A percentile compares a stretch with the other conserved stretches of the same genome.
phyloP scores from a whole-genome alignment of 2,329 filamentous ascomycete species.

The Metarhizium robertsii region DNA sequence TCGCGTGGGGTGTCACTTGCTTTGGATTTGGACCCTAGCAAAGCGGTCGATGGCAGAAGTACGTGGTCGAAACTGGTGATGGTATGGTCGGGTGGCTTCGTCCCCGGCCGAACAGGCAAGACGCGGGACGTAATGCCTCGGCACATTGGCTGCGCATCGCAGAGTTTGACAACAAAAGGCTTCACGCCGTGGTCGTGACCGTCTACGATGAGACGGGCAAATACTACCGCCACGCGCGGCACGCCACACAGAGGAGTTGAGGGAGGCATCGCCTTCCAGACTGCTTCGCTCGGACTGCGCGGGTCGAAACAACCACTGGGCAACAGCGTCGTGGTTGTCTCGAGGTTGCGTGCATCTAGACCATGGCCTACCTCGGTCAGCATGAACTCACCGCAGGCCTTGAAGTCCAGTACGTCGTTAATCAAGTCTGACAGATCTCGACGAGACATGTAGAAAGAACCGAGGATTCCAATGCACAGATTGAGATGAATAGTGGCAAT shows the following conservation, averaged over 20 bases:
- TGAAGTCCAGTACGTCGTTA: constrained; percentile 11
- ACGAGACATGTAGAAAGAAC: background rate
- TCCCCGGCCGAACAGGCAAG: constrained; percentile 17
- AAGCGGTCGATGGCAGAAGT: constrained; percentile 12
- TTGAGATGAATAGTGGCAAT: constrained; percentile 20
- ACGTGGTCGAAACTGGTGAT: constrained; percentile 24
- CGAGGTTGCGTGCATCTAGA: constrained; percentile 26
- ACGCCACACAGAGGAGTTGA: constrained; percentile 15
- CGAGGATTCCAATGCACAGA: constrained; percentile 19
- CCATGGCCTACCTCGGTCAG: constrained; percentile 30
- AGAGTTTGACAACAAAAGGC: constrained; percentile 20
- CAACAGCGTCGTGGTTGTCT: constrained; percentile 25
- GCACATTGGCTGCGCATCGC: constrained; percentile 15
- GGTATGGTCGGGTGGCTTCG: constrained; percentile 20
- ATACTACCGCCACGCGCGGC: constrained; percentile 19
- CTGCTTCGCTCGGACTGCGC: constrained; percentile 18
- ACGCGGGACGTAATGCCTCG: constrained; percentile 17
- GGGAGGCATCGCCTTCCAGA: constrained; percentile 21
- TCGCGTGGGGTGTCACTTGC: constrained; percentile 12
- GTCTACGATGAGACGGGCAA: constrained; percentile 19
- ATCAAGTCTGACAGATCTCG: constrained; percentile 12
- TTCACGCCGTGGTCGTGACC: constrained; percentile 17
- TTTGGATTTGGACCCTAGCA: constrained; percentile 16
- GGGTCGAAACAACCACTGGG: constrained; percentile 22
- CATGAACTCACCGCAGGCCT: constrained; percentile 23